These are phyloP conservation scores for Lactarius akahatsu DNA, from an alignment of 768 basidiomycete genomes.

Conservation along the genomic window DNA sequence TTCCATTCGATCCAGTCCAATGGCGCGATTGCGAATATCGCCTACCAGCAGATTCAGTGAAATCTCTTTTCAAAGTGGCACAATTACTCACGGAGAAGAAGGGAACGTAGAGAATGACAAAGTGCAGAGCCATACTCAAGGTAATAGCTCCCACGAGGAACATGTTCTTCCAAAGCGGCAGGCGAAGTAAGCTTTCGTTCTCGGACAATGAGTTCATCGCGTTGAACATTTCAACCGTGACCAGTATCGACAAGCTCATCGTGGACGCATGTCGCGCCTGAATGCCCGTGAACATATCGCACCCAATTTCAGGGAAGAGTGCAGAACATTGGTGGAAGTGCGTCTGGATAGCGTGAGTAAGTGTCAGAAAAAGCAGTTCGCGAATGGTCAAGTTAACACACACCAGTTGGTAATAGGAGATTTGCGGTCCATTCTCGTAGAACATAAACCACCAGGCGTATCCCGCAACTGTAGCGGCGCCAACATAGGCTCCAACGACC, in stretches of 20 bases:
- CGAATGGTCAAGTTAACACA: constrained; percentile 37
- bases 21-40: constrained; percentile 88
- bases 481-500: constrained; percentile 91
- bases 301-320: constrained; percentile 87
- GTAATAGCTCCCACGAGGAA: constrained; percentile 88
- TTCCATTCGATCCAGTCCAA: constrained; percentile 96
- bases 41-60: constrained; percentile 40
- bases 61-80: neutral
- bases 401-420: constrained; percentile 90
- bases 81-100: constrained; percentile 84
- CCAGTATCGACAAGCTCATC: constrained; percentile 93
- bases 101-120: constrained; percentile 95
- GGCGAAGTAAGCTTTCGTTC: constrained; percentile 85
- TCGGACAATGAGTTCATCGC: constrained; percentile 98
- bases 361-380: neutral
- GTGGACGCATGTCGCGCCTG: constrained; percentile 89
- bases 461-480: constrained; percentile 91
- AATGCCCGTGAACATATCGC: constrained; percentile 90
- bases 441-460: constrained; percentile 99
- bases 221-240: constrained; percentile 97
- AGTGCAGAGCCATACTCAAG: constrained; percentile 89
- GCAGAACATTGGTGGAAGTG: constrained; percentile 92
- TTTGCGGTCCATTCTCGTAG: constrained; percentile 88
- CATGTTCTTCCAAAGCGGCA: constrained; percentile 94
- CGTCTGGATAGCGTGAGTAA: constrained; percentile 58